Base-by-base conservation (phyloP, 345 rosid genomes). In the Citropsis articulata region DNA sequence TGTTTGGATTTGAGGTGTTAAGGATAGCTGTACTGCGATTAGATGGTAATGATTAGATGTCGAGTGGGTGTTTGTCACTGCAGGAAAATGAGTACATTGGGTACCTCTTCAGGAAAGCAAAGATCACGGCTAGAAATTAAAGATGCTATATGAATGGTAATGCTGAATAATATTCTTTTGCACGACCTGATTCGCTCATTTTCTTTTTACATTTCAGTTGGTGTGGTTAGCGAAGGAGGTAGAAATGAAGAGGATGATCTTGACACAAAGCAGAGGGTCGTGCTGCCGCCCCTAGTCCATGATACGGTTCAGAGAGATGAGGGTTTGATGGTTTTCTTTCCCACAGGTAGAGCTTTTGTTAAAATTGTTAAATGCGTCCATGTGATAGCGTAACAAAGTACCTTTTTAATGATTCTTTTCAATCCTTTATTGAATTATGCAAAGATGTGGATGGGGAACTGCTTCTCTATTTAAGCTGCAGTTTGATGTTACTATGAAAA, bases 71-170 rank as follows among this genome's bases (percentile, higher is more conserved):
- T 9, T 18, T 65, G 30, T 28, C 69, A 25, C 75, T 77, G 14
- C 83, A 96, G 99, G 89, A 97, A 92, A 84, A 92, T 96, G 97
- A 89, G 88, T 70, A 92, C 50, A 66, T 92, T 97, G 98, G 91
- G 93, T 62, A 92, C 92, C 50, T 94, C 95, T 74, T 72, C 86
- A 30, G 99, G 84, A 88, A 96, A 94, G 88, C 95, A 90, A 89
- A 86, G 73, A 79, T 36, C 40, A 36, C 91, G 87, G 83, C 93
- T 95, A 60, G 79, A 91, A 90, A 88, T 36, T 6, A 36, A 36
- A 90, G 89, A 86, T 96, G 97, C 93, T 96, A 71, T 98, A 92
- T 88, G 99, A 96, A 88, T 96, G 99, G 99, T 94, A 86, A 31
- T 63, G 21, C 72, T 76, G 75, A 62, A 38, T 62, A 24, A 61